Evolutionary conservation across 108 stramenopile species (phyloP).

Genomic region (Cyclotella sp.): DNA sequence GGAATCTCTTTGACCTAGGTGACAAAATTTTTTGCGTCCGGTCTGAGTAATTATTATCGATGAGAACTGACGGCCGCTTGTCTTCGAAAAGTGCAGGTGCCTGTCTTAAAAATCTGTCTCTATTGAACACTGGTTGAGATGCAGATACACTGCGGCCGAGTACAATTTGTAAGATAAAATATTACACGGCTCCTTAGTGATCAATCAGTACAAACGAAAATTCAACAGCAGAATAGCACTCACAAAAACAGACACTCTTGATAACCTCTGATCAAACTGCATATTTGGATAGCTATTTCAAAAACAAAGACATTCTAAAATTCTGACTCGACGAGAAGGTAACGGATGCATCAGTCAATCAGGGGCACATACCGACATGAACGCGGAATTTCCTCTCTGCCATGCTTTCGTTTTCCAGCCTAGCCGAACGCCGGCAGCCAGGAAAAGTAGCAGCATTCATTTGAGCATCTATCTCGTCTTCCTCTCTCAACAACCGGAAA

Average conservation of each 20-base stretch:
- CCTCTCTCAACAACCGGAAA: slow-evolving; percentile 70
- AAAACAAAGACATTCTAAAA: background rate
- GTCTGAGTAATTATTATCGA: slow-evolving; percentile 26
- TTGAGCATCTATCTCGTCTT: slow-evolving; percentile 77
- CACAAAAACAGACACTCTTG: slow-evolving; percentile 79
- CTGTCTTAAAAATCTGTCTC: slow-evolving; percentile 82
- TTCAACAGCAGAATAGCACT: background rate
- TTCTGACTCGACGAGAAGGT: background rate
- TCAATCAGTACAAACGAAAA: too few relatives aligned
- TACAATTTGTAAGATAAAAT: background rate
- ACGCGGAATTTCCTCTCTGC: slow-evolving; percentile 86
- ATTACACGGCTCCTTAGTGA: too few relatives aligned
- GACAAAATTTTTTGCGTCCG: slow-evolving; percentile 56
- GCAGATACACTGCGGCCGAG: slow-evolving; percentile 46
- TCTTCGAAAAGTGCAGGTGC: slow-evolving; percentile 86
- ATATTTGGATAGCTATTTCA: slow-evolving; percentile 69
- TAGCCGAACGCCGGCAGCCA: slow-evolving; percentile 62
- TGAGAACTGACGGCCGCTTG: slow-evolving; percentile 45
- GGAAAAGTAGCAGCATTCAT: slow-evolving; percentile 53
- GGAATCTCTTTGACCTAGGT: slow-evolving; percentile 78
- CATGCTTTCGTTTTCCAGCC: slow-evolving; percentile 78
- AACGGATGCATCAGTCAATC: background rate
- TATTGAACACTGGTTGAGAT: slow-evolving; percentile 82
- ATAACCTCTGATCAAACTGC: slow-evolving; percentile 80
- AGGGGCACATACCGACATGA: slow-evolving; percentile 40